These are phyloP conservation scores for Albophoma yamanashiensis DNA, from an alignment of 2,329 filamentous ascomycete species.

Conservation along the genomic window DNA sequence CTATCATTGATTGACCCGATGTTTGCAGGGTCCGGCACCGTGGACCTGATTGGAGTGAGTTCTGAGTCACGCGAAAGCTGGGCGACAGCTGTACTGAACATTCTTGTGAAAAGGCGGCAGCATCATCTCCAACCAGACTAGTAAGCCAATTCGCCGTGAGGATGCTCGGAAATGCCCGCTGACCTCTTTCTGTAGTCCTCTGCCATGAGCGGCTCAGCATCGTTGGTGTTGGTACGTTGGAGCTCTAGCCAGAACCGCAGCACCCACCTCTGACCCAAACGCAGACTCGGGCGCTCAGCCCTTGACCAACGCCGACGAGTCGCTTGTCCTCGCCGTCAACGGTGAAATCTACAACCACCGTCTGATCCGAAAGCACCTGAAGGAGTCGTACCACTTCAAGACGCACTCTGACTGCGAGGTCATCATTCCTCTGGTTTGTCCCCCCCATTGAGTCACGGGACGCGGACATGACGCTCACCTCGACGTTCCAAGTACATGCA, in stretches of 20 bases:
- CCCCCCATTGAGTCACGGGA: neutral
- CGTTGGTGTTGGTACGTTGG: conserved; percentile 76
- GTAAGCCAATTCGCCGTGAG: conserved; percentile 40
- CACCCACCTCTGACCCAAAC: conserved; percentile 7
- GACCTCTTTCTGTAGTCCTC: conserved; percentile 51
- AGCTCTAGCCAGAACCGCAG: neutral
- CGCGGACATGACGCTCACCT: neutral
- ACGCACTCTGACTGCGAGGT: conserved; percentile 98
- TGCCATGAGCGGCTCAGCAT: conserved; percentile 97
- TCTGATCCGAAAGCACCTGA: conserved; percentile 78
- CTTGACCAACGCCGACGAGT: conserved; percentile 81
- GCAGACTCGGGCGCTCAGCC: conserved; percentile 91
- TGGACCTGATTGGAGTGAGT: conserved; percentile 97
- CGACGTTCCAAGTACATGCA: conserved; percentile 62
- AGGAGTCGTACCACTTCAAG: conserved; percentile 88
- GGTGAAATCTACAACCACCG: conserved; percentile 99
- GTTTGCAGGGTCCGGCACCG: conserved; percentile 72
- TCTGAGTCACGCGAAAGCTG: neutral
- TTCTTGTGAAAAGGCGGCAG: conserved; percentile 59
- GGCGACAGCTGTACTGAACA: neutral
- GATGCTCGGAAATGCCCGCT: conserved; percentile 6
- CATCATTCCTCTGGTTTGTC: conserved; percentile 84
- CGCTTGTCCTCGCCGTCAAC: conserved; percentile 89
- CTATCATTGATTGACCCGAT: conserved; percentile 7
- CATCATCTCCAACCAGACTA: conserved; percentile 81